Evolutionary conservation across 2,329 filamentous ascomycete genomes (phyloP), one percentile per base, ranked within the genome.

Genomic region (Trichocomaceae sp.): DNA sequence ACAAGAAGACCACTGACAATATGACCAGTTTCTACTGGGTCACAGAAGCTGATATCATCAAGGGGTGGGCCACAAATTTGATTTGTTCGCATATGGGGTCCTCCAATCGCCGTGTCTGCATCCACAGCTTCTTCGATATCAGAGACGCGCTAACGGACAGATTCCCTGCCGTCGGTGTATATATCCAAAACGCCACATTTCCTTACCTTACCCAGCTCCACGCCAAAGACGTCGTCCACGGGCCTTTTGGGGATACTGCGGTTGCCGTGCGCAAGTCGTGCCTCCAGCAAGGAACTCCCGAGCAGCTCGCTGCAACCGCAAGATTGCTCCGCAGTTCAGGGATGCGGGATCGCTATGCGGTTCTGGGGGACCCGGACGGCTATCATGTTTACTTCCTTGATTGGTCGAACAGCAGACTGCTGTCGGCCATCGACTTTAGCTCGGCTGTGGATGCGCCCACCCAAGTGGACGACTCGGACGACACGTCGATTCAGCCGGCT

Each of bases 301-400:
- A 54, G 4, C 52, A 54, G 48, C 37, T 54, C 4, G 15, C 41
- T 5, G 26, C 47, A 2, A 35, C 41, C 12, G 52, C 52, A 1
- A 26, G 22, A 12, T 23, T 50, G 8, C 20, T 54, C 2, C 52
- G 47, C 1, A 19, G n/a, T 3, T 42, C 29, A 8, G 15, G 22
- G 3, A 9, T 26, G 17, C 37, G 26, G 5, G 22, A 45, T 9
- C 19, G 44, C 7, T 20, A 49, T 12, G 19, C 37, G 42, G n/a
- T 45, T 5, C 26, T 54, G 5, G 46, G 26, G 12, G 47, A 29
- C 8, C 29, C 20, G 29, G 47, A 49, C 15, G 46, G 26, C 1
- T 46, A 54, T 20, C 52, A 48, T 1, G 9, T 54, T 6, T 45
- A 41, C 15, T 54, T 49, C 5, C 12, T 50, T 8, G 41, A 54